These are phyloP conservation scores for Pseudognaphalium luteoalbum DNA, from an alignment of 129 eudicot genomes.

Conservation along the genomic window DNA sequence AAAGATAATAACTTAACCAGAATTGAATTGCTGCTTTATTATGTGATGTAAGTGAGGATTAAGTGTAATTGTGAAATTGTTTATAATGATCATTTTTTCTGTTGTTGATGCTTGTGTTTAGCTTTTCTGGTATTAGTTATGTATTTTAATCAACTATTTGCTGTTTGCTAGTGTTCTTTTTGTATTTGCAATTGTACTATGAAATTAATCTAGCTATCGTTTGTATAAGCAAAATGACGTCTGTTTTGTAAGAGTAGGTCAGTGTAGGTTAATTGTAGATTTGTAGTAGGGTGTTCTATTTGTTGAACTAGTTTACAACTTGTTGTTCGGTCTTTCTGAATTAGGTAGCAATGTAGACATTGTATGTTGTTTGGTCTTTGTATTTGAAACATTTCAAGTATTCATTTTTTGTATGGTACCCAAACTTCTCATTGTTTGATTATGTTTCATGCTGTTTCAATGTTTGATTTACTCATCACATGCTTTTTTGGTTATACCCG, in stretches of 20 bases:
- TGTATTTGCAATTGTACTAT: not conserved
- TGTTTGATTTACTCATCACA: not conserved
- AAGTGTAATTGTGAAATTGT: not conserved
- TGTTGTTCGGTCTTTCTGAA: too few relatives aligned
- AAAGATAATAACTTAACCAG: not conserved
- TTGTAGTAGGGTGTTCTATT: too few relatives aligned
- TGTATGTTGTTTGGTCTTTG: too few relatives aligned
- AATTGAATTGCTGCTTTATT: not conserved
- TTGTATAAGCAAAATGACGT: not conserved
- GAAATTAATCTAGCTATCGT: too few relatives aligned
- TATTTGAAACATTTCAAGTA: too few relatives aligned
- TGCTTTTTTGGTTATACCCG: not conserved
- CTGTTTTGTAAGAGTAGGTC: not conserved
- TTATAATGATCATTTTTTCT: not conserved
- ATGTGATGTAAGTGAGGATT: not conserved
- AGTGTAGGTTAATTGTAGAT: too few relatives aligned
- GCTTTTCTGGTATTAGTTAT: not conserved
- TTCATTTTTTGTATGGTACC: not conserved
- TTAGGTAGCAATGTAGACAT: too few relatives aligned
- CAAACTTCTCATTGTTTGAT: too few relatives aligned
- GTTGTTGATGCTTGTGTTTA: not conserved
- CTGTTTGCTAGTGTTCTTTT: not conserved
- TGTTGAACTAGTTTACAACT: too few relatives aligned
- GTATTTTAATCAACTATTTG: not conserved
- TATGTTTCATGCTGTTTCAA: not conserved